phyloP scores from a whole-genome alignment of 495 filamentous ascomycete species.

The Penicillium bialowiezense region DNA sequence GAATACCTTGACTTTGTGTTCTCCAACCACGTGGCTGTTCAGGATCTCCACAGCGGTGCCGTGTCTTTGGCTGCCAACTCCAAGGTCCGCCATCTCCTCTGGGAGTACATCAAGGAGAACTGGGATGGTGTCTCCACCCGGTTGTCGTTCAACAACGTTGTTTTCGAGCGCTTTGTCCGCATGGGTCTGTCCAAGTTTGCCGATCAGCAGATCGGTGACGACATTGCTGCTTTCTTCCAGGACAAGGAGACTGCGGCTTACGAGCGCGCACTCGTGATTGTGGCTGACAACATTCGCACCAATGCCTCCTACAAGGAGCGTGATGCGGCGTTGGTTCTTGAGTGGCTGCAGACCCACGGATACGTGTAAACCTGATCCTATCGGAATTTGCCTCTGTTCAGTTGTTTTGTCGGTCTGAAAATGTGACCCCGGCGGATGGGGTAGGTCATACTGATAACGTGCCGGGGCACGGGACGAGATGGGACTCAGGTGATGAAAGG shows the following conservation, averaged over 20 bases:
- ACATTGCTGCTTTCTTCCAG: constrained; percentile 81
- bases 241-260: constrained; percentile 77
- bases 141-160: constrained; percentile 75
- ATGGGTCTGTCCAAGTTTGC: constrained; percentile 74
- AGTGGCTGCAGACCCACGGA: constrained; percentile 66
- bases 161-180: constrained; percentile 83
- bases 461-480: no score
- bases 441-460: no score
- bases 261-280: constrained; percentile 73
- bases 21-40: constrained; percentile 69
- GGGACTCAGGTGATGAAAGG: no score
- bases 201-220: constrained; percentile 61
- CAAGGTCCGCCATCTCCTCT: constrained; percentile 65
- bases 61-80: constrained; percentile 69
- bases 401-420: no score
- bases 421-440: no score
- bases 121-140: constrained; percentile 67
- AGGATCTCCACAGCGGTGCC: constrained; percentile 82
- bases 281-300: constrained; percentile 74
- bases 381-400: no score
- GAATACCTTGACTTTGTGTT: constrained; percentile 77
- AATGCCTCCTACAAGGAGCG: constrained; percentile 74
- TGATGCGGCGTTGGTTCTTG: constrained; percentile 63
- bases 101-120: constrained; percentile 79
- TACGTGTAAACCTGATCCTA: constrained; percentile 57